These are phyloP conservation scores for Gypsophila paniculata DNA, from an alignment of 179 eudicot species.

Conservation along the genomic window DNA sequence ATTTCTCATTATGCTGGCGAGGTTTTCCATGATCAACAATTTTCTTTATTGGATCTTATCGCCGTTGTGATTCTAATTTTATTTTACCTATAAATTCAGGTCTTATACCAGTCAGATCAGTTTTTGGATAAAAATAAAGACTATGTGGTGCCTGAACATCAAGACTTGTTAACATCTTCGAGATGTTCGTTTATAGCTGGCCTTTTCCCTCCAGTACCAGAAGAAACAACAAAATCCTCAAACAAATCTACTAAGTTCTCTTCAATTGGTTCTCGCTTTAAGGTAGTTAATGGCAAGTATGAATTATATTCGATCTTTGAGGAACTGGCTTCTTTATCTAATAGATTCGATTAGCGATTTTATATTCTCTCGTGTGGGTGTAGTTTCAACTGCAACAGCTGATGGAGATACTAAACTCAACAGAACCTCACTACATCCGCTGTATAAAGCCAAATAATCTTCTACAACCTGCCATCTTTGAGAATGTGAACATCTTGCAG, in stretches of 20 bases:
- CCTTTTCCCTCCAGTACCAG: conserved; percentile 70
- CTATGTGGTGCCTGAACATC: conserved; percentile 90
- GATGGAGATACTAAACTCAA: conserved; percentile 88
- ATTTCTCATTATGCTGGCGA: conserved; percentile 94
- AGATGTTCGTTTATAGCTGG: conserved; percentile 83
- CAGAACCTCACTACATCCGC: conserved; percentile 91
- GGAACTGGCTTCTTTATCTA: conserved; percentile 1
- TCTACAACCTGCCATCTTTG: conserved; percentile 83
- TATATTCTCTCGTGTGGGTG: conserved; percentile 27
- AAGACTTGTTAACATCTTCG: conserved; percentile 77
- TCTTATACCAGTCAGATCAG: conserved; percentile 82
- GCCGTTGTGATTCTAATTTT: conserved; percentile 13
- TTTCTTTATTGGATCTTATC: conserved; percentile 2
- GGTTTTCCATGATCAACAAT: conserved; percentile 38
- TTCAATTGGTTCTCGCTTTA: conserved; percentile 90
- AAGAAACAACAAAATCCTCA: conserved; percentile 65
- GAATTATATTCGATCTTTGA: not conserved
- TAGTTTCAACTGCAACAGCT: conserved; percentile 86
- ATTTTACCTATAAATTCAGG: conserved; percentile 39
- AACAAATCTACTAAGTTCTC: conserved; percentile 68
- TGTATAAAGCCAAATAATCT: conserved; percentile 96
- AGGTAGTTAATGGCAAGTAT: conserved; percentile 41
- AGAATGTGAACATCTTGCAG: conserved; percentile 84
- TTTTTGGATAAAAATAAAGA: conserved; percentile 98
- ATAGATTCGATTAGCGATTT: not conserved